phyloP scores from a whole-genome alignment of 208 protist genomes.

The Crithidia brevicula region DNA sequence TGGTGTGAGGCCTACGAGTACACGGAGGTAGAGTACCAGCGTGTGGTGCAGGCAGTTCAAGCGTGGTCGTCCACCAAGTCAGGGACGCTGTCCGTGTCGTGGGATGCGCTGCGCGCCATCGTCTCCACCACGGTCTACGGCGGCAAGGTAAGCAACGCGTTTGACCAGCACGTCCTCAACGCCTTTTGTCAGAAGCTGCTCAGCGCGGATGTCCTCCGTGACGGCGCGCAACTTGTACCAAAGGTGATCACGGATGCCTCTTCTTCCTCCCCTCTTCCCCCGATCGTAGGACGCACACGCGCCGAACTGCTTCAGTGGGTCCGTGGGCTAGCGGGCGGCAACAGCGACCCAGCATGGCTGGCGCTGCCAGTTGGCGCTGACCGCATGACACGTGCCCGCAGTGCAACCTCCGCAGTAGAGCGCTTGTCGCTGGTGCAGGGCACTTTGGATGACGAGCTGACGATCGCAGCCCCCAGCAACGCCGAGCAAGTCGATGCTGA shows the following conservation, averaged over 20 bases:
- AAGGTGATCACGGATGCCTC: slow-evolving; percentile 19
- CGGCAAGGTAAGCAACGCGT: slow-evolving; percentile 97
- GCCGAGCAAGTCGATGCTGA: neutral
- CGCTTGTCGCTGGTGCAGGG: slow-evolving; percentile 69
- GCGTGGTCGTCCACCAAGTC: slow-evolving; percentile 61
- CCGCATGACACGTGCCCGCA: slow-evolving; percentile 73
- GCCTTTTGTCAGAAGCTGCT: slow-evolving; percentile 93
- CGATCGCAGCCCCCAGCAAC: slow-evolving; percentile 2
- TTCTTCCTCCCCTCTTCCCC: slow-evolving; percentile 24
- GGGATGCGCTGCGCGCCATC: slow-evolving; percentile 94
- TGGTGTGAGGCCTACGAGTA: slow-evolving; percentile 99
- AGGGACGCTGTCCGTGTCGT: slow-evolving; percentile 86
- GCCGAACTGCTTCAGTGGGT: slow-evolving; percentile 91
- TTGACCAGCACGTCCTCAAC: slow-evolving; percentile 95
- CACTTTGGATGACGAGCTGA: slow-evolving; percentile 63
- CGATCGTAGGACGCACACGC: slow-evolving; percentile 32
- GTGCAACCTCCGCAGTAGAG: slow-evolving; percentile 67
- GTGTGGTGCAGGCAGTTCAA: slow-evolving; percentile 92
- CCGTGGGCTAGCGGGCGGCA: slow-evolving; percentile 73
- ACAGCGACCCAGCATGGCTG: slow-evolving; percentile 90
- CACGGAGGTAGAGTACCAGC: slow-evolving; percentile 96
- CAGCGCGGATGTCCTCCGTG: slow-evolving; percentile 35
- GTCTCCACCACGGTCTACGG: slow-evolving; percentile 96
- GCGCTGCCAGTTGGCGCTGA: slow-evolving; percentile 92
- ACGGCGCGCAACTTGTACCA: slow-evolving; percentile 32